A percentile compares a stretch with the other conserved stretches of the same genome.
Conservation (phyloP, 1,284 basidiomycete genomes). For the Puccinia hordei region DNA sequence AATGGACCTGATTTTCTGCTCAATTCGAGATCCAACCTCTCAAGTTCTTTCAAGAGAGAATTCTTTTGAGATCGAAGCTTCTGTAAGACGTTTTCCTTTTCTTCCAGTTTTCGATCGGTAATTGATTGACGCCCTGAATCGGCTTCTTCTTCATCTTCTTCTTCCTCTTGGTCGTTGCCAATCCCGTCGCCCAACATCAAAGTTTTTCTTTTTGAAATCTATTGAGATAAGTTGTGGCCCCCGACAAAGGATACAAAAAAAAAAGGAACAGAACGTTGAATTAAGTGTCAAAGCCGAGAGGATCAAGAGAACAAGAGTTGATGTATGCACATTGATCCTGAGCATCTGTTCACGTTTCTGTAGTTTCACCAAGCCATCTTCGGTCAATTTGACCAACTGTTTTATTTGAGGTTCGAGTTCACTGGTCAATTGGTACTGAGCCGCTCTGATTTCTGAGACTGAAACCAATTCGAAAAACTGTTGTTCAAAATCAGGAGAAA, state of each 20-base stretch:
- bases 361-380: slow-evolving; percentile 24
- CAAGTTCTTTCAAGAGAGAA: slow-evolving; percentile 1
- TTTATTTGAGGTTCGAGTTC: slow-evolving; percentile 47
- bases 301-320: background rate
- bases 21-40: slow-evolving; percentile 4
- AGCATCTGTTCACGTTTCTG: slow-evolving; percentile 44
- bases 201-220: slow-evolving; percentile 1
- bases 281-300: background rate
- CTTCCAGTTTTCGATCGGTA: background rate
- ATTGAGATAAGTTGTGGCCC: background rate
- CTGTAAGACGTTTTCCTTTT: background rate
- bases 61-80: background rate
- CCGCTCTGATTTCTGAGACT: slow-evolving; percentile 32
- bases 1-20: background rate
- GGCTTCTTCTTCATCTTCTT: background rate
- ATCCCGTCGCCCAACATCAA: background rate
- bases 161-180: background rate
- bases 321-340: slow-evolving; percentile 21
- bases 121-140: background rate
- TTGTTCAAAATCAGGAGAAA: too few relatives aligned
- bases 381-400: slow-evolving; percentile 5
- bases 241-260: background rate
- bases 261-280: background rate
- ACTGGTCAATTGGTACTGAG: slow-evolving; percentile 35
- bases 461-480: slow-evolving; percentile 50